These are phyloP conservation scores for Monosporascus sp. DNA, from an alignment of 2,329 filamentous ascomycete species.

Conservation along the genomic window DNA sequence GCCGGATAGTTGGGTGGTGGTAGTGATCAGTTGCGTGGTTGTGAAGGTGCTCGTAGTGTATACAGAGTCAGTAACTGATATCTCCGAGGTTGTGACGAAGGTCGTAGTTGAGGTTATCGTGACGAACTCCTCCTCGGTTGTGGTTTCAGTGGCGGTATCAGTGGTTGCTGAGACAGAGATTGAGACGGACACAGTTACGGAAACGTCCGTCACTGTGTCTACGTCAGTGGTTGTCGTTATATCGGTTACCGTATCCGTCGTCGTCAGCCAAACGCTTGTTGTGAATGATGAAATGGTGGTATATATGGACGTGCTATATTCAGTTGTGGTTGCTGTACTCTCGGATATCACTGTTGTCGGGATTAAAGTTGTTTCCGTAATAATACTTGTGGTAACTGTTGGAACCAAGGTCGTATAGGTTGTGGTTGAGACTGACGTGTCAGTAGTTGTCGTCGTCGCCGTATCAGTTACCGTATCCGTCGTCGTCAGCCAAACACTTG, in stretches of 20 bases:
- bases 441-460: constrained; percentile 9
- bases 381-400: constrained; percentile 13
- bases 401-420: constrained; percentile 18
- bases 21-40: constrained; percentile 21
- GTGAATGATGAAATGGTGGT: constrained; percentile 13
- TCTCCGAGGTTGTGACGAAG: constrained; percentile 20
- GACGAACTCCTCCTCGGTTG: constrained; percentile 17
- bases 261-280: constrained; percentile 12
- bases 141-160: constrained; percentile 4
- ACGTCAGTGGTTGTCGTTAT: constrained; percentile 10
- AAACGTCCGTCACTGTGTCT: background rate
- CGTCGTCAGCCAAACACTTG: constrained; percentile 12
- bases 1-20: background rate
- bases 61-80: constrained; percentile 23
- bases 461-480: constrained; percentile 1
- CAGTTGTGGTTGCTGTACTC: constrained; percentile 14
- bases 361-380: constrained; percentile 15
- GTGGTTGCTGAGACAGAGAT: constrained; percentile 17
- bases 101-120: constrained; percentile 21
- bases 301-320: constrained; percentile 16
- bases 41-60: constrained; percentile 23
- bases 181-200: constrained; percentile 3
- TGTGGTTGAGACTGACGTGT: constrained; percentile 2
- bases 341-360: constrained; percentile 17
- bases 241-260: constrained; percentile 9